A percentile compares a stretch with the other conserved stretches of the same genome.
phyloP scores from a whole-genome alignment of 441 rosid species.

The Populus hybrid region DNA sequence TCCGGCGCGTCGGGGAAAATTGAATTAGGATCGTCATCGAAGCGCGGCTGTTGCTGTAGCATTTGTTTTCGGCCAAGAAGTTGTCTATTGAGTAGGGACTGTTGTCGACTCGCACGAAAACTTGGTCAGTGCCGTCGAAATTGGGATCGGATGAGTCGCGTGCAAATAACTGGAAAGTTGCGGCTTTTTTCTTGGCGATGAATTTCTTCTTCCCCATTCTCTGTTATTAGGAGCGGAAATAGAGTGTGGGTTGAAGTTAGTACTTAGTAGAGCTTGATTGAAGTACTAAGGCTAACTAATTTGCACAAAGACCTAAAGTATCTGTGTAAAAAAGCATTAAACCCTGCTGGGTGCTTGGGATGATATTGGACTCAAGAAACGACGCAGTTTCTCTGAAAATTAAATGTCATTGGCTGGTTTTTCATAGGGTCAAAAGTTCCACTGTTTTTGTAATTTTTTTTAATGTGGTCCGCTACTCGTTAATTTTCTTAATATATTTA shows the following conservation, averaged over 20 bases:
- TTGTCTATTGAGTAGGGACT: conserved; percentile 35
- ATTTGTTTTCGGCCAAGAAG: conserved; percentile 21
- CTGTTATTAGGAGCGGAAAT: neutral
- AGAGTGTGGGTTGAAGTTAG: neutral
- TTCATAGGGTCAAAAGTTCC: neutral
- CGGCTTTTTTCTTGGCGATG: conserved; percentile 76
- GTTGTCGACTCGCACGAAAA: conserved; percentile 76
- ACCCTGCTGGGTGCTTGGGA: neutral
- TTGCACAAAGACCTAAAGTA: neutral
- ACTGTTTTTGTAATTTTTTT: neutral
- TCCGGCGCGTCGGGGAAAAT: conserved; percentile 67
- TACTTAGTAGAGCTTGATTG: neutral
- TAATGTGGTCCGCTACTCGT: no score
- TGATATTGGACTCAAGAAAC: neutral
- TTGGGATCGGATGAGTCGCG: conserved; percentile 75
- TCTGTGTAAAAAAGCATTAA: neutral
- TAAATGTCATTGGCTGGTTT: neutral
- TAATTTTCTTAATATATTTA: no score
- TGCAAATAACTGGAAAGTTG: conserved; percentile 69
- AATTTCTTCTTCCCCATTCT: conserved; percentile 84
- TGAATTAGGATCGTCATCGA: conserved; percentile 37
- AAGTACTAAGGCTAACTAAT: neutral
- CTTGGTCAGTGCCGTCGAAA: conserved; percentile 55
- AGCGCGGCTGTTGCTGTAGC: neutral
- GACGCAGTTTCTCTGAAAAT: neutral